Conservation (phyloP, 2,329 filamentous ascomycete species). For the Calonectria hawksworthii region DNA sequence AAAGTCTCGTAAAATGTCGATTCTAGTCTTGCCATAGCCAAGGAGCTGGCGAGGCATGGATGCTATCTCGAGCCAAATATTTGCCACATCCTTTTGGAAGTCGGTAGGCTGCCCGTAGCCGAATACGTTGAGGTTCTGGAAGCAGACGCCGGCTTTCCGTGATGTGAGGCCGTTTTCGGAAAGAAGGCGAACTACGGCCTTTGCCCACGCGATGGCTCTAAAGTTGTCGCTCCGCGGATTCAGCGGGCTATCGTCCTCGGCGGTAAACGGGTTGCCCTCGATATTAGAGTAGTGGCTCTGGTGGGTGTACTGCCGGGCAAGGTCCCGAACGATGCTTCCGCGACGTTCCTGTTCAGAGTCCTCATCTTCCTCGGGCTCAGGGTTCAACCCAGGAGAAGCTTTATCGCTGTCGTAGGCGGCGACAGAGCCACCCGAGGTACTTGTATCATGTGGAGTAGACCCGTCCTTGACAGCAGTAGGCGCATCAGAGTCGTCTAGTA, state of each 20-base stretch:
- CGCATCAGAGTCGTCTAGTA: slow-evolving; percentile 14
- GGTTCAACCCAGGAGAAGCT: slow-evolving; percentile 6
- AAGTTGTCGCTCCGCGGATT: slow-evolving; percentile 55
- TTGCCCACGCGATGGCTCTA: slow-evolving; percentile 39
- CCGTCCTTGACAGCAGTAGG: slow-evolving; percentile 10
- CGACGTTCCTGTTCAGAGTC: slow-evolving; percentile 52
- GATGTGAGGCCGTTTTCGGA: slow-evolving; percentile 30
- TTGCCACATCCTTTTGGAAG: slow-evolving; percentile 75
- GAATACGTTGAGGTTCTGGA: slow-evolving; percentile 74
- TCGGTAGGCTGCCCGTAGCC: slow-evolving; percentile 78
- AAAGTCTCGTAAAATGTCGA: slow-evolving; percentile 75
- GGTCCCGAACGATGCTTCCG: slow-evolving; percentile 58
- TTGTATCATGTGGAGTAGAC: slow-evolving; percentile 15
- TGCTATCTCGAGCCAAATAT: slow-evolving; percentile 66
- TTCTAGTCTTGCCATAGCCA: slow-evolving; percentile 66
- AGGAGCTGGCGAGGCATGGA: slow-evolving; percentile 62
- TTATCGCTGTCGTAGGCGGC: slow-evolving; percentile 18
- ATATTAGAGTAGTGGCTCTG: slow-evolving; percentile 63
- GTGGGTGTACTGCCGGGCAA: slow-evolving; percentile 66
- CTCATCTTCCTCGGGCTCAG: slow-evolving; percentile 53
- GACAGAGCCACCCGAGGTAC: background rate
- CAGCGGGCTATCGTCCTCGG: slow-evolving; percentile 58
- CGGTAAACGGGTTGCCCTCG: slow-evolving; percentile 43
- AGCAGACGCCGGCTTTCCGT: slow-evolving; percentile 68
- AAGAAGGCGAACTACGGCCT: slow-evolving; percentile 34